Evolutionary conservation across 2,329 filamentous ascomycete genomes (phyloP), one percentile per base, ranked within the genome.

Genomic region (Apiospora saccharicola): DNA sequence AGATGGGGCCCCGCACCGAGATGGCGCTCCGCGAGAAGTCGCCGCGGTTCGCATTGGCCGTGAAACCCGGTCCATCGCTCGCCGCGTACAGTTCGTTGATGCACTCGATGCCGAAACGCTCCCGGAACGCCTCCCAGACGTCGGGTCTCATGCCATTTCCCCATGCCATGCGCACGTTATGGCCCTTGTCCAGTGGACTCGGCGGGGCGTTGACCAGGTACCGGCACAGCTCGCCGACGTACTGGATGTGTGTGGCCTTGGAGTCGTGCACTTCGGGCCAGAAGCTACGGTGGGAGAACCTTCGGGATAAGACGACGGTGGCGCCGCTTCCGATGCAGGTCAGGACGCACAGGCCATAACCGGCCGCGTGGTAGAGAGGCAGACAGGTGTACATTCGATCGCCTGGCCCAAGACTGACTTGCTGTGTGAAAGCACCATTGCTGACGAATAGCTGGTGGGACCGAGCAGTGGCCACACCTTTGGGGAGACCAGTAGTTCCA

Each of bases 71-170:
- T 13, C 92, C 92, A 80, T 95, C 93, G 0, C 91, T 93, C 69
- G 90, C 93, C 76, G 91, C 93, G 85, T 94, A 95, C 79, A 95
- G 93, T 81, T 95, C 93, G 71, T 84, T 84, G 2, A 95, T 88
- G 44, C 87, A 85, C 3, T 86, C 82, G 73, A 93, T 86, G 68
- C 86, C 87, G 78, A 92, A 93, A 16, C 90, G 86, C 49, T 91
- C 86, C 19, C 87, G 83, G 79, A 93, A 93, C 46, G 85, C 84
- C 49, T 85, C 81, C 91, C 91, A 94, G 0, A 93, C 88, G 75
- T 94, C 92, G 0, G 91, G 89, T 1, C 91, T 85, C 78, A 93
- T 85, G 6, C 91, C 91, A 77, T 93, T 93, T 70, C 91, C 91
- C 77, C 86, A 91, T 80, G 91, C 90, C 69, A 85, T 81, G 67